Evolutionary conservation across 2,329 filamentous ascomycete species (phyloP), one percentile per base, ranked within the genome.

Genomic region (Epicoccum sorghinum): DNA sequence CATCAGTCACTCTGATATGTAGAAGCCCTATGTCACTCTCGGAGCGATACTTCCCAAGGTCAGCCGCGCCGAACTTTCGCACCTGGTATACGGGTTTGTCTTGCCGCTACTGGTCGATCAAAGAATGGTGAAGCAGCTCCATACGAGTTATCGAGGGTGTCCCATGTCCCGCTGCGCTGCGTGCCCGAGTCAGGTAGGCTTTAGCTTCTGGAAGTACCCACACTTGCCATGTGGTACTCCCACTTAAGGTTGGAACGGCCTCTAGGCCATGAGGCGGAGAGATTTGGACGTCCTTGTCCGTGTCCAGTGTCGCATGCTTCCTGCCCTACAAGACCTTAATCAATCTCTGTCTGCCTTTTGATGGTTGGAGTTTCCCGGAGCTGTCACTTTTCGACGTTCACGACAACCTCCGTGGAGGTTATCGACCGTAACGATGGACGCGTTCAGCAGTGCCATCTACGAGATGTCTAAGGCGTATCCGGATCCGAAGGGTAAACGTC

Each of bases 401-500:
- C 40, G 27, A 13, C 33, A 47, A 30, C 23, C 36, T 24, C 36
- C 32, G n/a, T 10, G 14, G 23, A 29, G 41, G 25, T 24, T 18
- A 18, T 3, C 18, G 36, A 38, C 33, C 47, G 23, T 29, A 9
- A 36, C 27, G 12, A 56, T 56, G 53, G 59, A 64, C 39, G 37
- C 57, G 36, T 58, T 67, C 47, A 44, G 41, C 14, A n/a, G 44
- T 22, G 41, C 58, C 48, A 54, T 67, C 38, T n/a, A 25, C 7
- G 33, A 56, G 30, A 60, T 70, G 64, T 30, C 64, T 33, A 51
- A 55, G 23, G 46, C 47, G 7, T 65, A 67, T 6, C 65, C 65
- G 10, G 55, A 72, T 55, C 66, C 61, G 23, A 61, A 66, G 51
- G 64, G 57, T n/a, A 49, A 48, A 13, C 22, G 59, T 10, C 68